Evolutionary conservation across 306 rosid genomes (phyloP), one percentile per base, ranked within the genome.

Genomic region (Sicyos baderoa): DNA sequence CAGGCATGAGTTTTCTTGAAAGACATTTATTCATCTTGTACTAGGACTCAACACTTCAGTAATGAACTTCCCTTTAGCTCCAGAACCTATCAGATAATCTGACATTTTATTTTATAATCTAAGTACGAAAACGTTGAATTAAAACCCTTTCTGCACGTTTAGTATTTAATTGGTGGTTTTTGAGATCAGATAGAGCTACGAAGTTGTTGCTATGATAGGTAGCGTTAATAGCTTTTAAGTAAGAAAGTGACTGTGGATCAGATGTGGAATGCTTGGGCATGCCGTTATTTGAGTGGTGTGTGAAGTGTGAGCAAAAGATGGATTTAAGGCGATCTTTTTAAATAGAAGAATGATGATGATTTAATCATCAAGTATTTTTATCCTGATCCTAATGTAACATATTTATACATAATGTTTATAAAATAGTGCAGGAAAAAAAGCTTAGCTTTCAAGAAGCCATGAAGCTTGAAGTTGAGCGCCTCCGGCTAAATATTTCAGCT

Each of bases 401-500:
- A 45, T 79, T 35, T 35, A 72, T 42, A 37, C 62, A 63, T 10
- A 71, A 68, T 70, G 32, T 75, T 32, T 25, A 16, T 60, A 37
- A 57, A 62, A 71, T 45, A 67, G 75, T 85, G 77, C 82, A 90
- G 99, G 84, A 71, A 74, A 86, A 75, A 56, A 88, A 85, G 61
- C 77, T 93, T 8, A 80, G 77, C 73, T 94, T 85, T 76, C 75
- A 75, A 58, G 93, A 85, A 82, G 99, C 96, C 59, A 85, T 94
- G 91, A 86, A 90, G 80, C 97, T 94, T 77, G 99, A 94, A 83
- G 86, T 94, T 80, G 96, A 90, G 83, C 96, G 99, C 70, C 89
- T 94, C 70, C 77, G 66, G 75, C 78, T 85, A 76, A 88, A 88
- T 74, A 89, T 94, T 76, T 94, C 99, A 79, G 97, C 99, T 78